A percentile compares a stretch with the other conserved stretches of the same genome.
phyloP scores from a whole-genome alignment of 495 filamentous ascomycete species.

The Tuber borchii region DNA sequence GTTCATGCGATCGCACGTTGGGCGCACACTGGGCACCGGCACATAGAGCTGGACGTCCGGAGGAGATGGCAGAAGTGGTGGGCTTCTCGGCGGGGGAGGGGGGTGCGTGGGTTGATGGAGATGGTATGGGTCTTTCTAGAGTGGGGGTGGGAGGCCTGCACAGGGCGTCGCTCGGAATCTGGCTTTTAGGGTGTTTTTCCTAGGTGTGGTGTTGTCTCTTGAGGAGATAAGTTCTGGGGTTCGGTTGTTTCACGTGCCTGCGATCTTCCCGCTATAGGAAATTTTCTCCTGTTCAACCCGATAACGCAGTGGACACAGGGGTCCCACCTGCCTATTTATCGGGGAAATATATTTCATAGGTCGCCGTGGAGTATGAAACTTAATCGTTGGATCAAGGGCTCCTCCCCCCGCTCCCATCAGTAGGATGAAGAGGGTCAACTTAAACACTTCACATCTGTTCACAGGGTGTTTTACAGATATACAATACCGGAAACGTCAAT shows the following conservation, averaged over 20 bases:
- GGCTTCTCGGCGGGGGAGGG: slow-evolving; percentile 53
- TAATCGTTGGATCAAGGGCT: neutral
- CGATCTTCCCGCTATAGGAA: neutral
- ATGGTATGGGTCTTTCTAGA: slow-evolving; percentile 12
- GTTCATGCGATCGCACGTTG: slow-evolving; percentile 50
- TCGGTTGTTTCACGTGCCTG: neutral
- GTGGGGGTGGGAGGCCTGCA: neutral
- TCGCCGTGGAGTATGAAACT: neutral
- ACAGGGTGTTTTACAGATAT: neutral
- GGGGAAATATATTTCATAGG: neutral
- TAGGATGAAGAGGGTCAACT: neutral
- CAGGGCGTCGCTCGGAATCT: neutral
- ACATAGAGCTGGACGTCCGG: slow-evolving; percentile 53
- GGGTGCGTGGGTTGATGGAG: slow-evolving; percentile 60
- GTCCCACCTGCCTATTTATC: neutral
- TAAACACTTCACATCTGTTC: neutral
- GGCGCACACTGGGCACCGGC: slow-evolving; percentile 52
- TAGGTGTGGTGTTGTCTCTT: neutral
- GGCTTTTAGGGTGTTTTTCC: neutral
- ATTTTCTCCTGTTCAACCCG: neutral
- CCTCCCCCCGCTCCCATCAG: neutral
- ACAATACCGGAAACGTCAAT: neutral
- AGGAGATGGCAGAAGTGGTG: slow-evolving; percentile 57
- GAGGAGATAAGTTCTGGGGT: neutral
- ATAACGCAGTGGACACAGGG: neutral